Evolutionary conservation across 495 filamentous ascomycete species (phyloP).

Genomic region (Aspergillus olivimuriae): DNA sequence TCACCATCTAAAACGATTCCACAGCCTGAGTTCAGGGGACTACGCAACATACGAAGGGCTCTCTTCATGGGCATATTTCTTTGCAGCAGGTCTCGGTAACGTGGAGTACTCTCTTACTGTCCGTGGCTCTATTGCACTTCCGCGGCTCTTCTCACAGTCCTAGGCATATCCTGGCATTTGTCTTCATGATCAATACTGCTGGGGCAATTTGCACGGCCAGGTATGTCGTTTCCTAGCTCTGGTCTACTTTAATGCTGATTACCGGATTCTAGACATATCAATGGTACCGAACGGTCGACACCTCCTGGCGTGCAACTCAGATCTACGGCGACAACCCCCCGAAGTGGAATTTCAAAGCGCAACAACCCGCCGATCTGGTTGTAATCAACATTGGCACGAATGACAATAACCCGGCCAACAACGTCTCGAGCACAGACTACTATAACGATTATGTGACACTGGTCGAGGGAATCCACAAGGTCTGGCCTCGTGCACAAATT

Average conservation of each 20-base stretch:
- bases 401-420: conserved; percentile 54
- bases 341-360: conserved; percentile 52
- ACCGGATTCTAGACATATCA: conserved; percentile 43
- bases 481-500: conserved; percentile 57
- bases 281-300: conserved; percentile 62
- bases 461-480: conserved; percentile 52
- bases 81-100: conserved; percentile 55
- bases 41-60: conserved; percentile 61
- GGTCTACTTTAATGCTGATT: not conserved
- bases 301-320: conserved; percentile 40
- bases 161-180: conserved; percentile 57
- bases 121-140: no score
- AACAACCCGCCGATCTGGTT: conserved; percentile 58
- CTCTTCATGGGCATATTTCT: conserved; percentile 50
- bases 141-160: not conserved
- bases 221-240: conserved; percentile 9
- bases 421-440: conserved; percentile 47
- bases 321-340: conserved; percentile 52
- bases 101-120: conserved; percentile 57
- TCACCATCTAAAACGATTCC: not conserved
- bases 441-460: conserved; percentile 52
- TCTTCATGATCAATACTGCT: conserved; percentile 52
- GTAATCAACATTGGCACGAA: conserved; percentile 66
- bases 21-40: conserved; percentile 42
- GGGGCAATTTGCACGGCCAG: conserved; percentile 36